Base-by-base conservation (phyloP, 2,329 filamentous ascomycete species). In the Neopestalotiopsis rosae region DNA sequence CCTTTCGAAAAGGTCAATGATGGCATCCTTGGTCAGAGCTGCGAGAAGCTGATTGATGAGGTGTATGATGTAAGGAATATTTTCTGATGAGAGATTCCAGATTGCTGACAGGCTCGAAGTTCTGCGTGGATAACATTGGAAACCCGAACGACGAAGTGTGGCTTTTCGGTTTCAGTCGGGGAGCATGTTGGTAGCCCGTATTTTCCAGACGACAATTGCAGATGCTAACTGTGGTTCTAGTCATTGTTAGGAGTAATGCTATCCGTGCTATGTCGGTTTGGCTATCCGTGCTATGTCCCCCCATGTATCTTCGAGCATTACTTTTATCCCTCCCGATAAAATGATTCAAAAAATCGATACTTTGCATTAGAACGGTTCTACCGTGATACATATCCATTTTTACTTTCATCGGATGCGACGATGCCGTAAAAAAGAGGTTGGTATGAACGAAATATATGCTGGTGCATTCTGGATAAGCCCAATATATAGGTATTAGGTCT, bases 111-210 rank as follows among this genome's bases (percentile, higher is more conserved):
- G 30, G 13, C n/a, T 59, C 24, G 5, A 24, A 59, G 57, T 59
- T 24, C 13, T 59, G 57, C 57, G 24, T 24, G 6, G 24, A 59
- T 5, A 30, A 59, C 2, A 30, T 59, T 6, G 24, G 6, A 7
- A 28, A 10, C 10, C 20, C 57, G 5, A 28, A 59, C 13, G 57
- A 59, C 13, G 57, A 59, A 30, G 24, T 59, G 13, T 59, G 57
- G 57, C 30, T 59, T 14, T 59, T 59, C 13, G 57, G 57, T 17
- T 59, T 59, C 28, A 59, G 57, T 30, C 57, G 57, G 5, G 57
- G 57, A 59, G 57, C 57, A 24, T 59, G 57, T 59, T 13, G 13
- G 57, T 28, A 7, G 5, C 20, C 57, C 17, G n/a, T 14, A 32
- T 14, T 5, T 10, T 30, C 12, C 24, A 14, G 20, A 30, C 49